Conservation (phyloP, 176 grass and related monocot genomes). For the Oryza glumipatula region DNA sequence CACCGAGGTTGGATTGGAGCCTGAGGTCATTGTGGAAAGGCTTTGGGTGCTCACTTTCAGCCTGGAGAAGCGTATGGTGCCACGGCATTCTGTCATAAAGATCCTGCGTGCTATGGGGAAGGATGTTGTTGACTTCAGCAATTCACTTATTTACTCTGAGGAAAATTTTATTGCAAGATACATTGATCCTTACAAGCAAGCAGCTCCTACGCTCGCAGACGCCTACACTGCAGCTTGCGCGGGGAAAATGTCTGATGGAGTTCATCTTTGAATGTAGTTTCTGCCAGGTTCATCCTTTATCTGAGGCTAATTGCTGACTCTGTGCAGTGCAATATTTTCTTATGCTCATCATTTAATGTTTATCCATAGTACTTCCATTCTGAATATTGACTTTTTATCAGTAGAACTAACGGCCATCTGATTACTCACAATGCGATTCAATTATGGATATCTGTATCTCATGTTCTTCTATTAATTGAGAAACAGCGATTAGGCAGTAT, state of each 20-base stretch:
- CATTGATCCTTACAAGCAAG: slow-evolving; percentile 38
- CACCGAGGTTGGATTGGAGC: too few species aligned
- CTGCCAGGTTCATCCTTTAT: not conserved
- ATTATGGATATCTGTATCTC: too few species aligned
- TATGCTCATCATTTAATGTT: not conserved
- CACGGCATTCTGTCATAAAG: too few species aligned
- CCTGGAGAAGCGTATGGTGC: too few species aligned
- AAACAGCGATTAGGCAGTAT: too few species aligned
- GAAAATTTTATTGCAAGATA: not conserved
- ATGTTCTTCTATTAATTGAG: too few species aligned
- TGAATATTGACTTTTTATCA: not conserved
- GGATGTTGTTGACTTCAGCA: not conserved
- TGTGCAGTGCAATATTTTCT: not conserved
- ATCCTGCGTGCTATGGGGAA: too few species aligned
- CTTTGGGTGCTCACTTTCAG: too few species aligned
- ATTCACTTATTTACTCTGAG: not conserved
- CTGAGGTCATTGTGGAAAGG: too few species aligned
- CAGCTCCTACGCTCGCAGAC: slow-evolving; percentile 31
- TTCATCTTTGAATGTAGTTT: not conserved
- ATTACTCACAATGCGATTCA: not conserved
- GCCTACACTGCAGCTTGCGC: slow-evolving; percentile 32
- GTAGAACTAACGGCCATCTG: not conserved
- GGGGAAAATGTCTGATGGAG: not conserved
- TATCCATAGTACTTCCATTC: not conserved
- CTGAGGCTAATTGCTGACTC: not conserved